Evolutionary conservation across 2,329 filamentous ascomycete genomes (phyloP).

Genomic region (Lojkania enalia): DNA sequence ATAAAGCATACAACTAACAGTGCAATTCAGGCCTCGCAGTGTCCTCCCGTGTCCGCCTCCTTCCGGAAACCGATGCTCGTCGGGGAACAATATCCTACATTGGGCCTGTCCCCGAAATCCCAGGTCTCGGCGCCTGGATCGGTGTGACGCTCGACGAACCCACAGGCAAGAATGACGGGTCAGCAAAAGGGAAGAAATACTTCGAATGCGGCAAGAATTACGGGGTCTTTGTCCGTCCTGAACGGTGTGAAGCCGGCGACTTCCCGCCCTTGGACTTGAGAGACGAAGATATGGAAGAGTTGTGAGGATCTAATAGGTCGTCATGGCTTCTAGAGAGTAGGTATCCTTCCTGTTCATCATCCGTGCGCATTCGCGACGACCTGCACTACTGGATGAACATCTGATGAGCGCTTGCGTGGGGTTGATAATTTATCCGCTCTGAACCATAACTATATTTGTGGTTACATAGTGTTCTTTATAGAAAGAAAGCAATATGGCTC

Average conservation of each 20-base stretch:
- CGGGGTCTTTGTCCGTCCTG: slow-evolving; percentile 78
- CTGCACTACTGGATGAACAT: too few species aligned
- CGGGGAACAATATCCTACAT: slow-evolving; percentile 73
- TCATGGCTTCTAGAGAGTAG: too few species aligned
- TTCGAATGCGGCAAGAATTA: slow-evolving; percentile 71
- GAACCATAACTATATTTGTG: too few species aligned
- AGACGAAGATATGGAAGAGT: slow-evolving; percentile 70
- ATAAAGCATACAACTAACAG: slow-evolving; percentile 3
- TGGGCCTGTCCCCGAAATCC: slow-evolving; percentile 74
- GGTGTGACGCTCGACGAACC: slow-evolving; percentile 76
- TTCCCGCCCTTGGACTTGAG: slow-evolving; percentile 59
- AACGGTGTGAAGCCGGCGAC: slow-evolving; percentile 76
- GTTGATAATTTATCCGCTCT: too few species aligned
- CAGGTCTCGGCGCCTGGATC: slow-evolving; percentile 67
- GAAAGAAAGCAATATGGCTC: too few species aligned
- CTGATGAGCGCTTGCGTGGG: too few species aligned
- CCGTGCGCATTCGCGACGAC: too few species aligned
- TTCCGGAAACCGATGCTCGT: slow-evolving; percentile 66
- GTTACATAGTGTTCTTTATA: too few species aligned
- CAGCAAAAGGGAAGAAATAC: slow-evolving; percentile 67
- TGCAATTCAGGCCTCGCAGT: slow-evolving; percentile 30
- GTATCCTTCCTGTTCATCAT: too few species aligned
- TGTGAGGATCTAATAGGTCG: too few species aligned
- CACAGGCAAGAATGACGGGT: slow-evolving; percentile 80
- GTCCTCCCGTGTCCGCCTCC: slow-evolving; percentile 44